Evolutionary conservation across 2,329 filamentous ascomycete species (phyloP).

Genomic region (Cercospora sp.): DNA sequence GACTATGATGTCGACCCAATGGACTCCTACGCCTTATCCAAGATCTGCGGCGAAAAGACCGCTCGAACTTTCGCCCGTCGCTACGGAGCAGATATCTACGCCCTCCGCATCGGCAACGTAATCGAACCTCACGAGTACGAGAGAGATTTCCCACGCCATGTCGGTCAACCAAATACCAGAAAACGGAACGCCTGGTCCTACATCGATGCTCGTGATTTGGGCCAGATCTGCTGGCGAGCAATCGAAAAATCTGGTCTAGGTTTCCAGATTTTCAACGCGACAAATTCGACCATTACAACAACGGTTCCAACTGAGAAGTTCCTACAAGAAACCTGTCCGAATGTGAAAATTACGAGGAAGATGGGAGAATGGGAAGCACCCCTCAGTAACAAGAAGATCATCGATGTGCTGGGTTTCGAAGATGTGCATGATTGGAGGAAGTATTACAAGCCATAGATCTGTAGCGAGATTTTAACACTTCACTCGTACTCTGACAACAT

Average conservation of each 20-base stretch:
- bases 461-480: too few species aligned
- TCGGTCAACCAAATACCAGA: conserved; percentile 53
- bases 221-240: conserved; percentile 60
- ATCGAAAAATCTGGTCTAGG: conserved; percentile 58
- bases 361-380: conserved; percentile 62
- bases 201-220: conserved; percentile 62
- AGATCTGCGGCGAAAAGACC: conserved; percentile 60
- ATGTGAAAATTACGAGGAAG: conserved; percentile 55
- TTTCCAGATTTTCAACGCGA: conserved; percentile 66
- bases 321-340: conserved; percentile 52
- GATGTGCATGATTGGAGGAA: conserved; percentile 61
- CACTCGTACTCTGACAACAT: neutral
- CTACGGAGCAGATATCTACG: conserved; percentile 61
- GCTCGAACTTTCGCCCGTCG: conserved; percentile 59
- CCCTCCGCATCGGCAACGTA: conserved; percentile 58
- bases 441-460: conserved; percentile 43
- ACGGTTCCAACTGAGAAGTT: conserved; percentile 55
- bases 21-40: conserved; percentile 63
- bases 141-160: conserved; percentile 43
- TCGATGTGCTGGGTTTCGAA: conserved; percentile 59
- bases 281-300: conserved; percentile 62
- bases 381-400: conserved; percentile 62
- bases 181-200: conserved; percentile 64
- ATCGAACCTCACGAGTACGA: conserved; percentile 63
- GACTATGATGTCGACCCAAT: conserved; percentile 61